Evolutionary conservation across 108 stramenopile species (phyloP), one percentile per base, ranked within the genome.

Genomic region (Cyclotella atomus): DNA sequence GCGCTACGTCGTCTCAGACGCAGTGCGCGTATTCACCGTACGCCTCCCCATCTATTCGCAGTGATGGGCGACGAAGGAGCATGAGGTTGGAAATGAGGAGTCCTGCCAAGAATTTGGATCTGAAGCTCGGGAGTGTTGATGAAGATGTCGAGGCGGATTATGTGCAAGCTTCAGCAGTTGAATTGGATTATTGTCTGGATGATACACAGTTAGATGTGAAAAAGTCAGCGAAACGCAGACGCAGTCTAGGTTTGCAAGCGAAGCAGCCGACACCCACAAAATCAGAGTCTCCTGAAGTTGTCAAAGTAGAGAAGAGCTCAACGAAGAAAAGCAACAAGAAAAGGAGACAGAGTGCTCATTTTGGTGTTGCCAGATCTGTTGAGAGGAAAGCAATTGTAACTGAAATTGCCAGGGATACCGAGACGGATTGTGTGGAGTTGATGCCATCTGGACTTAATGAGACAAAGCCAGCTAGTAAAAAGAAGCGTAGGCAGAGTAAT

Each of bases 231-330:
- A 32, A 52, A 33, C 34, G 57, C 3, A 30, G 70, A 61, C 70
- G 70, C 46, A 71, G 70, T 50, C 70, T 61, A 50, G 45, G 59
- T 61, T 30, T 71, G 27, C 59, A 61, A 21, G 41, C 28, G 30
- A 70, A 59, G 10, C 20, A 53, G 46, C 20, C 68, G 6, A 24
- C 53, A 8, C 43, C 36, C 46, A 34, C 8, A 14, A 29, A 57
- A 30, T 12, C 15, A 4, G 15, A 33, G 34, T 34, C 17, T 7
- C 17, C 19, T 33, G 66, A 7, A 0, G 10, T 38, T 25, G 45
- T 20, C 14, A 36, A 19, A 16, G 34, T 28, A 16, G 24, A 6
- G 8, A 23, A 29, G 29, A n/a, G n/a, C n/a, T n/a, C n/a, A n/a
- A n/a, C n/a, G n/a, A n/a, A n/a, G n/a, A n/a, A n/a, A n/a, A n/a